Base-by-base conservation (phyloP, 2,329 filamentous ascomycete genomes). In the Lachnellula willkommii region DNA sequence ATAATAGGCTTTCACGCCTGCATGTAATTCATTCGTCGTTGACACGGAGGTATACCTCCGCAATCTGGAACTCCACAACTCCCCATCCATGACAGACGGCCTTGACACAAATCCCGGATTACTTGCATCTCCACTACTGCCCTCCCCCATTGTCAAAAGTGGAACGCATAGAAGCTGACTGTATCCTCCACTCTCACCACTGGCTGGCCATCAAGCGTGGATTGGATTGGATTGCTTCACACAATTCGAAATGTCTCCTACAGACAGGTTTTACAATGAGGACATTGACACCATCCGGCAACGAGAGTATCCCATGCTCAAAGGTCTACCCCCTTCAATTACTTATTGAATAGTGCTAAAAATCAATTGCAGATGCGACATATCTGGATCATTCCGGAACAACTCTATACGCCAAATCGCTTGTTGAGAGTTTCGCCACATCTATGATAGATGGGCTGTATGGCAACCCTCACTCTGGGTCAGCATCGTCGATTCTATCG, bases 331-430 rank as follows among this genome's bases (percentile, higher is more conserved):
- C 6, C 55, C 66, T 20, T 14, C 26, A 24, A 7, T 14, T 26
- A 11, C 26, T 15, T 46, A 14, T 20, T 32, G 3, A 11, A 40
- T 22, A 28, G 22, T 7, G 20, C 43, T 35, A 36, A 57, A 64
- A 46, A 40, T n/a, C 15, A 2, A 15, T 37, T 26, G 9, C 28
- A 69, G 66, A 65, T 62, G 58, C 60, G 8, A 57, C 66, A 15
- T 97, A 96, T 70, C 85, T 97, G 55, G 93, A 97, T 66, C 92
- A 97, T 86, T 91, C 91, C 0, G 93, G 91, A n/a, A 89, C 90
- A n/a, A 93, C 92, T 0, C 77, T 88, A 1, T 90, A 88, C 68
- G 78, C 90, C 43, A 93, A 88, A 70, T 91, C 89, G 32, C 73
- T 94, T 24, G 54, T 57, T 47, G 87, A 93, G 62, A 77, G 75